Conservation (phyloP, 2,329 filamentous ascomycete genomes). For the Tolypocladium cylindrosporum region DNA sequence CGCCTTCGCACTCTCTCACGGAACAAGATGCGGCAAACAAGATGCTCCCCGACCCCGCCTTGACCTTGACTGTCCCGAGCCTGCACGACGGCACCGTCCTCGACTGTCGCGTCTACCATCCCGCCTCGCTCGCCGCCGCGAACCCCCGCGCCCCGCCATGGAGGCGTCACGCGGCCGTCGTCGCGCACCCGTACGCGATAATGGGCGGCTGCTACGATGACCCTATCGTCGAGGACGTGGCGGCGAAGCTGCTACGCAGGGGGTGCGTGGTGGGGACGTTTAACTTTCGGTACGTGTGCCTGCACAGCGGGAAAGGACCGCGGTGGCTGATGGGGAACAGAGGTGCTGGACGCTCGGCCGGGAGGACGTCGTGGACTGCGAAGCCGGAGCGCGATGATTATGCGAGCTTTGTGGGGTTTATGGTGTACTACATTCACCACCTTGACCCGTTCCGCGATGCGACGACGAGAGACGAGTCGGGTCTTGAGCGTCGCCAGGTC, state of each 20-base stretch:
- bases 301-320: neutral
- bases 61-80: constrained; percentile 73
- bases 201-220: constrained; percentile 83
- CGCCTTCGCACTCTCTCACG: neutral
- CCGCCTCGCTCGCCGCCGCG: constrained; percentile 31
- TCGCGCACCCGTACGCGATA: constrained; percentile 87
- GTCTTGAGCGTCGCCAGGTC: no score
- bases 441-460: constrained; percentile 32
- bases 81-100: constrained; percentile 67
- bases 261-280: constrained; percentile 79
- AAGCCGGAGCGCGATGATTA: constrained; percentile 77
- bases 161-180: constrained; percentile 45
- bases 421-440: constrained; percentile 60
- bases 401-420: constrained; percentile 68
- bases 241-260: constrained; percentile 51
- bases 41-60: constrained; percentile 46
- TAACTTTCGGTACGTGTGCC: constrained; percentile 65
- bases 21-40: constrained; percentile 8
- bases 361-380: constrained; percentile 79
- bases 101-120: constrained; percentile 77
- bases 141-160: constrained; percentile 25
- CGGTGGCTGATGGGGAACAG: constrained; percentile 35
- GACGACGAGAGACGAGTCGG: neutral
- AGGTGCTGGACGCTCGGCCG: constrained; percentile 65
- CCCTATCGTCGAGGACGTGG: constrained; percentile 59